Conservation (phyloP, 305 asterid genomes). For the Plantago rigida region DNA sequence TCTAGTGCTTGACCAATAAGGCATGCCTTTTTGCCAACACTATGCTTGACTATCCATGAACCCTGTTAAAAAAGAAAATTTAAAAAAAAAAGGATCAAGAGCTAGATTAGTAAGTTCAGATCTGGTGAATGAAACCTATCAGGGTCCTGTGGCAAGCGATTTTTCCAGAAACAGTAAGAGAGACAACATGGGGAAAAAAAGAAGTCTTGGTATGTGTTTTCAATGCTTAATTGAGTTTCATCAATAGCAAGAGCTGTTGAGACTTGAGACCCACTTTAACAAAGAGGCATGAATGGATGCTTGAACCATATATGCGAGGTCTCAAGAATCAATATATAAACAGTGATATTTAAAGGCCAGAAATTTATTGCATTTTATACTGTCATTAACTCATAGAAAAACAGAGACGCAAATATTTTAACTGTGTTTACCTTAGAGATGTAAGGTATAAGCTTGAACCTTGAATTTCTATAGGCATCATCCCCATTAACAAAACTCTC, state of each 20-base stretch:
- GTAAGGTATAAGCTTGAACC: constrained; percentile 94
- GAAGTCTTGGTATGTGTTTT: background rate
- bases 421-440: constrained; percentile 56
- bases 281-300: background rate
- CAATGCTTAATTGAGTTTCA: background rate
- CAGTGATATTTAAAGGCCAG: no score
- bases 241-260: background rate
- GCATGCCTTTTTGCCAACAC: constrained; percentile 95
- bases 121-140: constrained; percentile 16
- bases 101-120: constrained; percentile 14
- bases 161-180: constrained; percentile 12
- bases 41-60: constrained; percentile 96
- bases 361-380: no score
- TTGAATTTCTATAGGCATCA: constrained; percentile 80
- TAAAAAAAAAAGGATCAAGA: constrained; percentile 8
- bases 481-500: constrained; percentile 87
- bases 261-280: constrained; percentile 1
- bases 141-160: background rate
- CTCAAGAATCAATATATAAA: no score
- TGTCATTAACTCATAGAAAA: no score
- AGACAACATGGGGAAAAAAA: background rate
- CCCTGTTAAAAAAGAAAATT: constrained; percentile 48
- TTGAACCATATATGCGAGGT: no score
- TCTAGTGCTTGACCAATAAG: constrained; percentile 90
- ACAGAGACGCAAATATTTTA: constrained; percentile 4